Evolutionary conservation across 169 alveolate species (phyloP), one percentile per base, ranked within the genome.

Genomic region (Cardiosporidium cionae): DNA sequence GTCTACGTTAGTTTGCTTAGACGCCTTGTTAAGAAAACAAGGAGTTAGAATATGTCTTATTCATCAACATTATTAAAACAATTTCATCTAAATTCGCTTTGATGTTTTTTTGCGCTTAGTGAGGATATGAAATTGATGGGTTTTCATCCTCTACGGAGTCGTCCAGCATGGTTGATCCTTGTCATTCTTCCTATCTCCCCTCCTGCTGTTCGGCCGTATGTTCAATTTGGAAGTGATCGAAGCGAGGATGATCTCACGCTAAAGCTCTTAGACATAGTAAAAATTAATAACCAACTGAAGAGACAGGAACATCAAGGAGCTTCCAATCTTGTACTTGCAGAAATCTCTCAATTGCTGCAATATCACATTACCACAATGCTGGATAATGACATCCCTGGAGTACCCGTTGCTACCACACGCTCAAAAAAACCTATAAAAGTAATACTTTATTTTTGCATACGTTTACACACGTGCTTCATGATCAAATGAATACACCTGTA

Each of bases 131-230:
- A 78, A 52, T 73, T 90, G 52, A 85, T 97, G 70, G 99, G 99
- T n/a, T 95, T 97, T 86, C 88, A 90, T 54, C 96, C 98, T 4
- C 93, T 78, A 63, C 78, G 90, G 35, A 88, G 98, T 25, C 84
- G 89, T 37, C 99, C 99, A 1, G 90, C 95, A 16, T 94, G 98
- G 90, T 86, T 98, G 91, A 95, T 98, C 3, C 91, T 95, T 52
- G 91, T 94, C 70, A 93, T 86, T 32, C 81, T 98, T 36, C 98
- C 99, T 2, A 98, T 98, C 2, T 98, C 99, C 68, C 99, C 99
- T 0, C 99, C 99, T 0, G 93, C 97, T 63, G 99, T 97, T 16
- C 84, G 99, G 71, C 99, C 99, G 28, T 94, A 96, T 32, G 99
- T 94, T 25, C 93, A 87, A 32, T 93, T 86, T 72, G 97, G 97